Base-by-base conservation (phyloP, 306 rosid genomes). In the Oemleria cerasiformis region DNA sequence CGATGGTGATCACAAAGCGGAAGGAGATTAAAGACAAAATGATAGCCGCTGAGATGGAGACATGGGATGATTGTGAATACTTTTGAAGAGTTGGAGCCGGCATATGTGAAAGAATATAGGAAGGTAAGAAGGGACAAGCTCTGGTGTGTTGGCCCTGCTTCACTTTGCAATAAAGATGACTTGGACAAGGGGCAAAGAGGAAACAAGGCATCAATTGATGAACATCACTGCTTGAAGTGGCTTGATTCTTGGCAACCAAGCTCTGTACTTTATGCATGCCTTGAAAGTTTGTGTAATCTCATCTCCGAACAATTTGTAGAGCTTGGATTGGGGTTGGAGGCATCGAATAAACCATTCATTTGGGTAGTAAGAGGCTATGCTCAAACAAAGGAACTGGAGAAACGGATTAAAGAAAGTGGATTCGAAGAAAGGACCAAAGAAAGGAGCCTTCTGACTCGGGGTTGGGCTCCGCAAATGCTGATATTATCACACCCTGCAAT, bases 161-260 rank as follows among this genome's bases (percentile, higher is more conserved):
- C 67, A 1, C 67, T 77, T 4, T 63, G 49, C 55, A 83, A 88
- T 66, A 49, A 61, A 16, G 60, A 64, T 61, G 40, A 69, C 53
- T 68, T 75, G 45, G 88, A 85, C 59, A 79, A 70, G 77, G 78
- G 73, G 44, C 73, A 82, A 21, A 82, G 93, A 84, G 90, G 93
- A 10, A 71, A 79, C 47, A 75, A 53, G 16, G 67, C 49, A 8
- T 45, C 83, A 34, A 73, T 71, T 38, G 71, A 80, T 23, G 79
- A 82, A 38, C 4, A 65, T 1, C 38, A 72, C 7, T 72, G 77
- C 58, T 40, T 49, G 63, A 30, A 66, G 2, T 78, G 93, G 93
- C 88, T 88, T 25, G 83, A 88, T 34, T 56, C 6, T 36, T 74
- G 65, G 12, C 59, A 78, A 0, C 68, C 75, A n/a, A 19, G 2